Base-by-base conservation (phyloP, 2,329 filamentous ascomycete genomes). In the Claviceps paspali region DNA sequence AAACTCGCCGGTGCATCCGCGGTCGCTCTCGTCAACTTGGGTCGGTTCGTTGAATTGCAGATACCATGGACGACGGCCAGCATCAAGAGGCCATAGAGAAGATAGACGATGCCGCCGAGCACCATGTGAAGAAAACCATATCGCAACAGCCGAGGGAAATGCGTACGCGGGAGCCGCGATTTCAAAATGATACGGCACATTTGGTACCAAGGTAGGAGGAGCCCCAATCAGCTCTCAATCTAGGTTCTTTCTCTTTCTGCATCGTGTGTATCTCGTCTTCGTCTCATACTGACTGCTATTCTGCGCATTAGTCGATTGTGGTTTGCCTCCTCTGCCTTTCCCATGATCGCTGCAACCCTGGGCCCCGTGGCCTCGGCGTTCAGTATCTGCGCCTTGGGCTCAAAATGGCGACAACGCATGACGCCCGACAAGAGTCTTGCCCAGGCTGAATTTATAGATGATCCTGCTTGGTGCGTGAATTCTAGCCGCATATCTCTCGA, bases 341-440 rank as follows among this genome's bases (percentile, higher is more conserved):
- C 82, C 23, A 74, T 95, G 52, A 69, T 91, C 9, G 84, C 86
- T 2, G 86, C 84, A 24, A 85, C 86, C 0, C 70, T 91, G 2
- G 85, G 84, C 1, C 87, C 87, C 0, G 72, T 93, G 8, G 87
- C 87, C 3, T 93, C 87, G 40, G 77, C 91, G 22, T 81, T 91
- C 57, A 88, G 81, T 40, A 85, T 94, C 41, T 85, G 82, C 43
- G 83, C 86, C 6, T 66, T 94, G n/a, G 82, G 84, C 1, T 77
- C 76, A 21, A 74, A 74, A 17, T 94, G 86, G 87, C 68, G 82
- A 42, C 71, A 79, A 52, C 63, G 64, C 34, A 58, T 71, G 5
- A 53, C 56, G 1, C 63, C 67, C 0, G 61, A 63, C 0, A 60
- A 67, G 5, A 52, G 66, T 2, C 51, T 69, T 5, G 59, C 68